These are phyloP conservation scores for Cryphonectria parasitica DNA, from an alignment of 2,329 filamentous ascomycete species.

Conservation along the genomic window DNA sequence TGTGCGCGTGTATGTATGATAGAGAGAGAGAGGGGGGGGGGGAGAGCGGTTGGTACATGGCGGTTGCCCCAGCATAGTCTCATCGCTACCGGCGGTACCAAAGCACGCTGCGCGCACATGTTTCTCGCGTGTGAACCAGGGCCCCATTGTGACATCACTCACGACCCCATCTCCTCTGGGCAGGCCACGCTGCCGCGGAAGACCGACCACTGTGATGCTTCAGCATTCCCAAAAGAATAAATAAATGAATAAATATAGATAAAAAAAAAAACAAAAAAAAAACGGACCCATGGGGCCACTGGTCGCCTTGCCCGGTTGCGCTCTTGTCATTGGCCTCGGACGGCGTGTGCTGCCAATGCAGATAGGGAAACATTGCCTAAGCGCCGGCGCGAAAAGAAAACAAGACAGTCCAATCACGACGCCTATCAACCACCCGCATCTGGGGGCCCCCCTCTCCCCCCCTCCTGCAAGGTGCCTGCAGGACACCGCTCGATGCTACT, in stretches of 20 bases:
- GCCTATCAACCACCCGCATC: slow-evolving; percentile 15
- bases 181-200: neutral
- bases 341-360: slow-evolving; percentile 5
- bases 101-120: slow-evolving; percentile 11
- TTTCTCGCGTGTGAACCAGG: slow-evolving; percentile 7
- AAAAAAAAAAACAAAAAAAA: too few relatives aligned
- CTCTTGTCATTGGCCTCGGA: neutral
- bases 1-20: too few relatives aligned
- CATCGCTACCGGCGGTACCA: slow-evolving; percentile 9
- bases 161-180: neutral
- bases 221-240: neutral
- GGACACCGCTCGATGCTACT: neutral
- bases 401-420: slow-evolving; percentile 23
- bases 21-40: neutral
- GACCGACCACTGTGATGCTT: neutral
- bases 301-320: slow-evolving; percentile 6
- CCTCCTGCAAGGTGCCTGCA: slow-evolving; percentile 17
- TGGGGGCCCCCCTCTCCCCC: neutral
- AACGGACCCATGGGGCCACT: neutral
- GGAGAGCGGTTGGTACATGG: neutral
- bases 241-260: neutral
- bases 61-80: neutral
- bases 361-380: slow-evolving; percentile 22
- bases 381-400: slow-evolving; percentile 21
- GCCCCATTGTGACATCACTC: neutral